A percentile compares a stretch with the other conserved stretches of the same genome.
These are phyloP conservation scores for Brasilioporus rufonigricans DNA, from an alignment of 768 basidiomycete genomes.

Conservation along the genomic window DNA sequence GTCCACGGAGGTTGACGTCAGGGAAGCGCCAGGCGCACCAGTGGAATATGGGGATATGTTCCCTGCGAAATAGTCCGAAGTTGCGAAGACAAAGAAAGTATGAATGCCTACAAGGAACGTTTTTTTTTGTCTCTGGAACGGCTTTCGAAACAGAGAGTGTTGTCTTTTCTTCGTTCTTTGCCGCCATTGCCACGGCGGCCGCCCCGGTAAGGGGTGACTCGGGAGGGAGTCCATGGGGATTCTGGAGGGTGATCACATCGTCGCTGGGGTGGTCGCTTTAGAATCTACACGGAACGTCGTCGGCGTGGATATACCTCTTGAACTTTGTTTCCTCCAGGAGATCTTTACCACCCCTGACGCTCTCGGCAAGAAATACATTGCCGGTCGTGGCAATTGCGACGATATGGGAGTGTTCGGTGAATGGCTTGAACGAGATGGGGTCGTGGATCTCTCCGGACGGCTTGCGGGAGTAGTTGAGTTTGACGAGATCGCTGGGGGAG, in stretches of 20 bases:
- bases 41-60: conserved; percentile 90
- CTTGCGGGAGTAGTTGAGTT: conserved; percentile 81
- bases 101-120: conserved; percentile 60
- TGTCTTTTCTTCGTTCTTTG: conserved; percentile 32
- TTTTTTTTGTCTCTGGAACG: conserved; percentile 45
- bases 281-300: neutral
- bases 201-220: conserved; percentile 43
- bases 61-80: conserved; percentile 45
- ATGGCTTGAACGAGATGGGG: conserved; percentile 96
- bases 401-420: conserved; percentile 95
- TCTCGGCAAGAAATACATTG: conserved; percentile 92
- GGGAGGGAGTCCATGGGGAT: conserved; percentile 75
- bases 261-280: conserved; percentile 42
- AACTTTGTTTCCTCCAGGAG: conserved; percentile 83
- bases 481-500: conserved; percentile 70
- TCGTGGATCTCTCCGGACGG: conserved; percentile 87
- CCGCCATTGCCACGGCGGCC: conserved; percentile 29
- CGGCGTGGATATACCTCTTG: conserved; percentile 59
- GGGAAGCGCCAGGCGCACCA: conserved; percentile 85
- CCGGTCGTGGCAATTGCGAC: conserved; percentile 87
- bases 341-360: conserved; percentile 81
- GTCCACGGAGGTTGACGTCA: conserved; percentile 91
- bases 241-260: conserved; percentile 93
- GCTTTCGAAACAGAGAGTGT: conserved; percentile 32
- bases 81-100: neutral